Evolutionary conservation across 169 alveolate species (phyloP).

Genomic region (Neospora caninum): DNA sequence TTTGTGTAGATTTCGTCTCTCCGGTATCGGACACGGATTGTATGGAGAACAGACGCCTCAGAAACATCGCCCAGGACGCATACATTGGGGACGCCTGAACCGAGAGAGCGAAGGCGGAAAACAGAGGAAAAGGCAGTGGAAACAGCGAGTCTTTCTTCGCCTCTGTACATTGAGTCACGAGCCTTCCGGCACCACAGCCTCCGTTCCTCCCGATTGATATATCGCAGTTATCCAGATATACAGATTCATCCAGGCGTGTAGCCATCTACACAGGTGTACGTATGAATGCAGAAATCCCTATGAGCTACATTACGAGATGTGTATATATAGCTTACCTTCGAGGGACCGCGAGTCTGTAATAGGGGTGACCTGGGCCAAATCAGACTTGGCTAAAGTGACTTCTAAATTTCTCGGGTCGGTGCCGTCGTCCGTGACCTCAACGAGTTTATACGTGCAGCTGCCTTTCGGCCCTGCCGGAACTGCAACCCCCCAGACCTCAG

Average conservation of each 20-base stretch:
- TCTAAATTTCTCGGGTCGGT: background rate
- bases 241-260: too few species aligned
- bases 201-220: too few species aligned
- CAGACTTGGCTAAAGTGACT: background rate
- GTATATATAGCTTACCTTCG: slow-evolving; percentile 11
- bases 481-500: slow-evolving; percentile 68
- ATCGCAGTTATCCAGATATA: too few species aligned
- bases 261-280: background rate
- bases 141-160: background rate
- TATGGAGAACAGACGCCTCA: slow-evolving; percentile 87
- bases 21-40: slow-evolving; percentile 79
- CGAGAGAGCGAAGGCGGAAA: background rate
- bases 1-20: slow-evolving; percentile 82
- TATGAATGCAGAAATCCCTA: background rate
- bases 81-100: slow-evolving; percentile 82
- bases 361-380: background rate
- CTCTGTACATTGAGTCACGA: too few species aligned
- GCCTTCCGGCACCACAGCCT: too few species aligned
- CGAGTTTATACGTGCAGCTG: slow-evolving; percentile 13
- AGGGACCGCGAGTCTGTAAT: slow-evolving; percentile 43
- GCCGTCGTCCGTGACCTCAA: slow-evolving; percentile 35
- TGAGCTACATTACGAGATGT: background rate
- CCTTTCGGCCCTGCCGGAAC: slow-evolving; percentile 21
- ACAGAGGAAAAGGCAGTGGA: background rate
- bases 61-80: slow-evolving; percentile 83